These are phyloP conservation scores for Metarhizium sp. DNA, from an alignment of 2,329 filamentous ascomycete genomes.

Conservation along the genomic window DNA sequence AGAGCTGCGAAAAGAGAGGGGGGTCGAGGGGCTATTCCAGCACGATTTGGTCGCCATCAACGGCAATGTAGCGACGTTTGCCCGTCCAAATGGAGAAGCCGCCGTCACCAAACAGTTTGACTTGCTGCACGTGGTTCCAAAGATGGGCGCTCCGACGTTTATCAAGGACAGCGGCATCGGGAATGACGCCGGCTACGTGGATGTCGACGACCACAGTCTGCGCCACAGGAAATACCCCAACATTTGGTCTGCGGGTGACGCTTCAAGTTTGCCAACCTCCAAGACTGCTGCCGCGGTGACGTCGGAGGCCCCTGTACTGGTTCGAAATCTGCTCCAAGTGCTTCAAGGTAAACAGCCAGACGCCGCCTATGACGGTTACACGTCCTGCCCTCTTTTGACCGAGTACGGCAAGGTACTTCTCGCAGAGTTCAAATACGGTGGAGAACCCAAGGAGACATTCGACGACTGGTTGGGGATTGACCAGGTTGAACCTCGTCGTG, in stretches of 20 bases:
- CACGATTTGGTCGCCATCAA: constrained; percentile 46
- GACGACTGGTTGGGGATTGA: constrained; percentile 43
- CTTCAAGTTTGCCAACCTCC: constrained; percentile 48
- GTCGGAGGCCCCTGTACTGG: constrained; percentile 39
- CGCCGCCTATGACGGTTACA: constrained; percentile 43
- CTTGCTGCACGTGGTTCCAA: constrained; percentile 47
- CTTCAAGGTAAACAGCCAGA: constrained; percentile 36
- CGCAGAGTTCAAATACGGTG: constrained; percentile 57
- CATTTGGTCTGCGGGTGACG: constrained; percentile 51
- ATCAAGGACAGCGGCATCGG: constrained; percentile 43
- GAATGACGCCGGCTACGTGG: constrained; percentile 47
- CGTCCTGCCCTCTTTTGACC: constrained; percentile 43
- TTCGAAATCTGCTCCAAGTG: constrained; percentile 34
- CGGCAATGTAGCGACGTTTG: constrained; percentile 43
- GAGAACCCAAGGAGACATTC: constrained; percentile 55
- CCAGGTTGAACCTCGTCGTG: constrained; percentile 42
- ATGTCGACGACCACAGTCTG: constrained; percentile 43
- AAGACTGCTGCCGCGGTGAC: constrained; percentile 47
- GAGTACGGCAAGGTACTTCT: constrained; percentile 54
- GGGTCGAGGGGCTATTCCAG: constrained; percentile 48
- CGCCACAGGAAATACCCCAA: constrained; percentile 45
- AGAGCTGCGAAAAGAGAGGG: constrained; percentile 40
- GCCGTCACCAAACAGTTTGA: constrained; percentile 40
- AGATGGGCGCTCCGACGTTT: constrained; percentile 48
- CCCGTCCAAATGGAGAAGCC: constrained; percentile 30